A percentile compares a stretch with the other conserved stretches of the same genome.
Conservation (phyloP, 2,329 filamentous ascomycete genomes). For the Diaporthe caulivora region DNA sequence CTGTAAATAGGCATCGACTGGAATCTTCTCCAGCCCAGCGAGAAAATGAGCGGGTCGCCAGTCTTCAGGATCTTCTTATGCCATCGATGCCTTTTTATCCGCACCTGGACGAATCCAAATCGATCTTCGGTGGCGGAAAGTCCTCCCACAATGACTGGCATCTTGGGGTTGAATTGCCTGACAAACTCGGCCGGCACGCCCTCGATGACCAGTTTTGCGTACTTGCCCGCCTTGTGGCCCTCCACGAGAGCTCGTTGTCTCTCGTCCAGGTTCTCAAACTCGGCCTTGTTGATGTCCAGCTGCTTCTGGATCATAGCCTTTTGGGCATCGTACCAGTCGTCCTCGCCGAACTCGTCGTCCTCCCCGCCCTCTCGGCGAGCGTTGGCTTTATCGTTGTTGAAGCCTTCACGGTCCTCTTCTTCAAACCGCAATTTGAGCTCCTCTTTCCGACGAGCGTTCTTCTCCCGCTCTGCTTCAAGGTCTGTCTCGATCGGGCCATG, state of each 20-base stretch:
- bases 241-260: slow-evolving; percentile 86
- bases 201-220: slow-evolving; percentile 90
- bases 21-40: slow-evolving; percentile 95
- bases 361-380: slow-evolving; percentile 77
- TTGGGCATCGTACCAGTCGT: slow-evolving; percentile 98
- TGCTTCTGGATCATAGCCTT: slow-evolving; percentile 97
- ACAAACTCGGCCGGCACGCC: slow-evolving; percentile 93
- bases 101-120: slow-evolving; percentile 93
- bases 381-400: slow-evolving; percentile 88
- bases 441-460: slow-evolving; percentile 92
- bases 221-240: slow-evolving; percentile 91
- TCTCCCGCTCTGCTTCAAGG: slow-evolving; percentile 89
- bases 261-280: slow-evolving; percentile 90
- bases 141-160: slow-evolving; percentile 91
- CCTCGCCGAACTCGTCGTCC: slow-evolving; percentile 89
- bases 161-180: slow-evolving; percentile 81
- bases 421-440: slow-evolving; percentile 95
- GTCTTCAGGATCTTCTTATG: slow-evolving; percentile 99
- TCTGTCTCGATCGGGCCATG: slow-evolving; percentile 59
- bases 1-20: slow-evolving; percentile 94
- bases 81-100: slow-evolving; percentile 98
- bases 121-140: slow-evolving; percentile 93
- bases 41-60: slow-evolving; percentile 97
- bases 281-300: slow-evolving; percentile 94
- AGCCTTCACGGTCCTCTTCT: slow-evolving; percentile 97